Percentiles rank a stretch among this genome's conserved stretches.
These are phyloP conservation scores for Gyrodon lividus DNA, from an alignment of 768 basidiomycete species.

Conservation along the genomic window DNA sequence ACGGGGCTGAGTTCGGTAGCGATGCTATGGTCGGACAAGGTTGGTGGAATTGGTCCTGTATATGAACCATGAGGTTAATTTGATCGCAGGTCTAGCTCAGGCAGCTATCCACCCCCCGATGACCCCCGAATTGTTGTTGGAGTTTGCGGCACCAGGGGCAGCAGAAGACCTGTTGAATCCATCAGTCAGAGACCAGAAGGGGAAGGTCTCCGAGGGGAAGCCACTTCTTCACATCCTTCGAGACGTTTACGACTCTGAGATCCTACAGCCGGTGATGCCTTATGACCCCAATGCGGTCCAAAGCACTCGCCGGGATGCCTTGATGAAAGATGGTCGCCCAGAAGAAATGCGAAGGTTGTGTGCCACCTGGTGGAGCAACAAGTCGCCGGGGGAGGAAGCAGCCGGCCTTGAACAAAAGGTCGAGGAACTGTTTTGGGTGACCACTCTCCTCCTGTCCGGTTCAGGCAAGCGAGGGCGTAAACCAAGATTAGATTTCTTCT, in stretches of 20 bases:
- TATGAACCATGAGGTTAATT: background rate
- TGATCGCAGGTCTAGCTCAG: constrained; percentile 44
- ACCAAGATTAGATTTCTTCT: constrained; percentile 54
- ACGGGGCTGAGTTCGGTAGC: constrained; percentile 52
- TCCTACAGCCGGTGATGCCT: constrained; percentile 48
- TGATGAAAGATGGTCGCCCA: constrained; percentile 37
- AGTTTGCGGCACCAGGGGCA: constrained; percentile 18
- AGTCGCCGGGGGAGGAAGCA: constrained; percentile 27
- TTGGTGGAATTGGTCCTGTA: constrained; percentile 11
- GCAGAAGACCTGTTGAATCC: background rate
- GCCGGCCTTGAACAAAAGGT: constrained; percentile 36
- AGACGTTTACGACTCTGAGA: constrained; percentile 48
- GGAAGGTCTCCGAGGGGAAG: constrained; percentile 26
- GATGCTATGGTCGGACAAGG: constrained; percentile 51
- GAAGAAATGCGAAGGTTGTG: constrained; percentile 47
- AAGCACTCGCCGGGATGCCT: constrained; percentile 33
- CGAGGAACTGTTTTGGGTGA: constrained; percentile 51
- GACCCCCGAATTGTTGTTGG: constrained; percentile 35
- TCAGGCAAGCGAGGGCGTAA: constrained; percentile 46
- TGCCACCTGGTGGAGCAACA: constrained; percentile 35
- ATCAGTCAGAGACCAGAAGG: constrained; percentile 11
- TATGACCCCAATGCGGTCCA: constrained; percentile 49
- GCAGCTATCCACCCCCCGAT: constrained; percentile 41
- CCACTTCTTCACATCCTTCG: constrained; percentile 52
- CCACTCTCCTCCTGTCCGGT: constrained; percentile 48